These are phyloP conservation scores for Neoscytalidium dimidiatum DNA, from an alignment of 2,329 filamentous ascomycete genomes.

Conservation along the genomic window DNA sequence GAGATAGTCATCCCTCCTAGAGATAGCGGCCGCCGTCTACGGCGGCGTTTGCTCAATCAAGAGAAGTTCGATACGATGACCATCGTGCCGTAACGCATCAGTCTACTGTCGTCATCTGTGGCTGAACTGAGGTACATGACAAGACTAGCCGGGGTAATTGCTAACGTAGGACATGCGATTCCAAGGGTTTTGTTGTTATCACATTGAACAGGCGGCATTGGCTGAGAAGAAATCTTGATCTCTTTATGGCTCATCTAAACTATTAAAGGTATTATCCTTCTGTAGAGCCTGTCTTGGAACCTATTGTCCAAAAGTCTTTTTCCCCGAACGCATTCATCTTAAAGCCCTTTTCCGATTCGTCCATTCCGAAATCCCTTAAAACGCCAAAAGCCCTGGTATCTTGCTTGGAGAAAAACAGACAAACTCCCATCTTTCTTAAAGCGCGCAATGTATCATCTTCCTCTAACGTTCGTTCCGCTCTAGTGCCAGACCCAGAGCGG, in stretches of 20 bases:
- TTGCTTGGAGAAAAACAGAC: background rate
- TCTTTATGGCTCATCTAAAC: background rate
- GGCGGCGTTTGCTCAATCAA: constrained; percentile 6
- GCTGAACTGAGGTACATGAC: too few species aligned
- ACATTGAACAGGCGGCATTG: background rate
- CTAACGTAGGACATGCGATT: background rate
- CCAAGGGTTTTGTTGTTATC: background rate
- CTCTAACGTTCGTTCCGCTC: background rate
- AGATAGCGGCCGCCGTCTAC: background rate
- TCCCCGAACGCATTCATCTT: background rate
- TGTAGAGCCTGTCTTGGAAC: background rate
- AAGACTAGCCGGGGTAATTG: too few species aligned
- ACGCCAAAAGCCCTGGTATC: constrained; percentile 4
- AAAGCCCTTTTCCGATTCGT: background rate
- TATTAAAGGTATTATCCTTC: background rate
- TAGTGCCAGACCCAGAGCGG: constrained; percentile 9
- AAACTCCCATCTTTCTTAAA: background rate
- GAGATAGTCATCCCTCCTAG: background rate
- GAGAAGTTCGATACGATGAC: constrained; percentile 10
- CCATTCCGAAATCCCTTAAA: background rate
- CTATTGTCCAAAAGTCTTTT: background rate
- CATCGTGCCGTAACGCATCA: too few species aligned
- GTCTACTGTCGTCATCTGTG: too few species aligned
- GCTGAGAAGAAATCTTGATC: background rate
- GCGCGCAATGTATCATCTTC: background rate